Base-by-base conservation (phyloP, 768 basidiomycete genomes). In the Pisolithus albus region DNA sequence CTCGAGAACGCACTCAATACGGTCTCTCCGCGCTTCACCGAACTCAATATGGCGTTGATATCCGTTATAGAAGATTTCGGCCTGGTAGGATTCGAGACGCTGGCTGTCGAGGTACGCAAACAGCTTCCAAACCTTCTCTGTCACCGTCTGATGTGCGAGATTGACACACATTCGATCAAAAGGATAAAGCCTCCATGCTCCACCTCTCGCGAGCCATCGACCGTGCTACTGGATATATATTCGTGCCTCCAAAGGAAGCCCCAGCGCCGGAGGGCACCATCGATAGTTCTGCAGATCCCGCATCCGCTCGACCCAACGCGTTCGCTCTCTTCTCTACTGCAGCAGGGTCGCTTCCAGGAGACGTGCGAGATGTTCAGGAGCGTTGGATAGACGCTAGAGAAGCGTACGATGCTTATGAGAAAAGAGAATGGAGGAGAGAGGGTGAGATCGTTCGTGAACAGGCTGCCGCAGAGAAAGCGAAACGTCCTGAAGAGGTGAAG, bases 121-220 rank as follows among this genome's bases (percentile, higher is more conserved):
- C n/a, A n/a, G n/a, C n/a, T n/a, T n/a, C n/a, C n/a, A n/a, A n/a
- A n/a, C n/a, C n/a, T 15, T 13, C 2, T 41, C 9, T 34, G 28
- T 28, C 26, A 11, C n/a, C 23, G 46, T 23, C 40, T 50, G 24
- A 36, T 49, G 15, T 2, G 16, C 19, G n/a, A n/a, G 5, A n/a
- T 41, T n/a, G 32, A 32, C 26, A 32, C n/a, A 38, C 30, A 48
- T 26, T 43, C 30, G 8, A 10, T 49, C 30, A 18, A 11, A 61
- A 93, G 88, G 95, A 99, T 68, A 97, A 96, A 67, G 72, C 82
- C 48, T 96, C 92, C 5, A 99, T 99, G 95, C 71, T 97, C 4
- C 82, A 92, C 53, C 78, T 99, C 1, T 84, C 86, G 7, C 80
- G 81, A 5, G 77, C 76, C 32, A 84, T 99, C 57, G 96, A 99